phyloP scores from a whole-genome alignment of 345 rosid species.

The Bruguiera parviflora region DNA sequence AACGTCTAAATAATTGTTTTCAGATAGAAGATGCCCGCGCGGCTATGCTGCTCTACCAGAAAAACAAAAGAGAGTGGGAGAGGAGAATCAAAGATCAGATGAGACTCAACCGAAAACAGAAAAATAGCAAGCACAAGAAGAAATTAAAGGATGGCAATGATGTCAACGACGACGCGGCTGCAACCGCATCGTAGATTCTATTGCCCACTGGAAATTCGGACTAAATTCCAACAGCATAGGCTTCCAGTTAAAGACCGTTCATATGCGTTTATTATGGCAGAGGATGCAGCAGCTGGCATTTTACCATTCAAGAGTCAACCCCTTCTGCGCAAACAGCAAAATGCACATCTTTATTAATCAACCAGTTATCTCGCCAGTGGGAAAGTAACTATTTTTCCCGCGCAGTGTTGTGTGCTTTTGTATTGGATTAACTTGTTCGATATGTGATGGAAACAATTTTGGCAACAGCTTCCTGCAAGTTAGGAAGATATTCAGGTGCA shows the following conservation, averaged over 20 bases:
- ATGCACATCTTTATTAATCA: too few relatives aligned
- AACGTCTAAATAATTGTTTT: background rate
- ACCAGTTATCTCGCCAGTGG: too few relatives aligned
- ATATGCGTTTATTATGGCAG: background rate
- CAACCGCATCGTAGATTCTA: constrained; percentile 6
- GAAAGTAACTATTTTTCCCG: too few relatives aligned
- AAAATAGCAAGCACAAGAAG: constrained; percentile 64
- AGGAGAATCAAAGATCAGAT: constrained; percentile 52
- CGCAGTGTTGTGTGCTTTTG: too few relatives aligned
- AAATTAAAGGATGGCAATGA: constrained; percentile 24
- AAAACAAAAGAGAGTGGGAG: constrained; percentile 74
- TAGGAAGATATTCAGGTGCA: too few relatives aligned
- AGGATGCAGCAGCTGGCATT: background rate
- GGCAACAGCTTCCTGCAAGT: too few relatives aligned
- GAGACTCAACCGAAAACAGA: constrained; percentile 55
- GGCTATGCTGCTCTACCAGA: constrained; percentile 83
- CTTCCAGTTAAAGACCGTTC: background rate
- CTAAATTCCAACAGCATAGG: background rate
- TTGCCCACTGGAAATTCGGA: background rate
- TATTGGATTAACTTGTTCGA: too few relatives aligned
- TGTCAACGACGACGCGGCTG: constrained; percentile 9
- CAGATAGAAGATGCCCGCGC: constrained; percentile 89
- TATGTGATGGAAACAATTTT: too few relatives aligned
- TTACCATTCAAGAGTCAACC: background rate
- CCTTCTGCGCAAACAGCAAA: too few relatives aligned